Percentiles rank a stretch among this genome's conserved stretches.
phyloP scores from a whole-genome alignment of 2,329 filamentous ascomycete genomes.

The Tolypocladium endophyticum region DNA sequence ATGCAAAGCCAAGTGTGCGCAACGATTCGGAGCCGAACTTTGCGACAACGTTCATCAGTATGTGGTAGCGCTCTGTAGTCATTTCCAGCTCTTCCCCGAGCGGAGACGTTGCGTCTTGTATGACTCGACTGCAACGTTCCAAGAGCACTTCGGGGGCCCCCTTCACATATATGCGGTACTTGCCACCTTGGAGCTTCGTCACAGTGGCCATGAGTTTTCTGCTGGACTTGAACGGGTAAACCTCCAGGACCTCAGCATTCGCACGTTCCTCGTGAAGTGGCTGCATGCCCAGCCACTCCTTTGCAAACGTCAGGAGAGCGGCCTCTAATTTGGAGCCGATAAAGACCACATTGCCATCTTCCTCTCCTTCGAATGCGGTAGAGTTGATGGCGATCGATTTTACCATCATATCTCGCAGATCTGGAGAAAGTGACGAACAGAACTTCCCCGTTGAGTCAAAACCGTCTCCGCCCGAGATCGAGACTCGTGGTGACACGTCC shows the following conservation, averaged over 20 bases:
- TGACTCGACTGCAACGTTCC: conserved; percentile 17
- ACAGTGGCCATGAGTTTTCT: conserved; percentile 46
- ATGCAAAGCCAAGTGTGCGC: conserved; percentile 64
- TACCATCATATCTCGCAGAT: conserved; percentile 22
- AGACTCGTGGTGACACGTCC: neutral
- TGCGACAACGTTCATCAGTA: conserved; percentile 31
- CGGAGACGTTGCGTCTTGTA: neutral
- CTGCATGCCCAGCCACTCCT: conserved; percentile 35
- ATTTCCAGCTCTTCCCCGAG: conserved; percentile 26
- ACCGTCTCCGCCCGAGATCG: neutral
- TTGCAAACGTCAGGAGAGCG: conserved; percentile 37
- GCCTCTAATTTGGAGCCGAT: conserved; percentile 46
- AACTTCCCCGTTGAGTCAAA: conserved; percentile 6
- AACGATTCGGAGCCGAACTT: conserved; percentile 54
- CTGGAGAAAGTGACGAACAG: conserved; percentile 8
- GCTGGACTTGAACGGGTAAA: conserved; percentile 41
- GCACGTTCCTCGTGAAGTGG: conserved; percentile 31
- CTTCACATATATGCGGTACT: conserved; percentile 40
- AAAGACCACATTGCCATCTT: conserved; percentile 29
- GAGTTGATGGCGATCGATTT: conserved; percentile 43
- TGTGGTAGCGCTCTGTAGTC: neutral
- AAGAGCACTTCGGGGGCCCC: conserved; percentile 46
- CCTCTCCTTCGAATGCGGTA: conserved; percentile 40
- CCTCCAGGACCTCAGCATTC: conserved; percentile 31
- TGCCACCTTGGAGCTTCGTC: conserved; percentile 28